A percentile compares a stretch with the other conserved stretches of the same genome.
Evolutionary conservation across 2,329 filamentous ascomycete species (phyloP).

Genomic region (Moelleriella libera): DNA sequence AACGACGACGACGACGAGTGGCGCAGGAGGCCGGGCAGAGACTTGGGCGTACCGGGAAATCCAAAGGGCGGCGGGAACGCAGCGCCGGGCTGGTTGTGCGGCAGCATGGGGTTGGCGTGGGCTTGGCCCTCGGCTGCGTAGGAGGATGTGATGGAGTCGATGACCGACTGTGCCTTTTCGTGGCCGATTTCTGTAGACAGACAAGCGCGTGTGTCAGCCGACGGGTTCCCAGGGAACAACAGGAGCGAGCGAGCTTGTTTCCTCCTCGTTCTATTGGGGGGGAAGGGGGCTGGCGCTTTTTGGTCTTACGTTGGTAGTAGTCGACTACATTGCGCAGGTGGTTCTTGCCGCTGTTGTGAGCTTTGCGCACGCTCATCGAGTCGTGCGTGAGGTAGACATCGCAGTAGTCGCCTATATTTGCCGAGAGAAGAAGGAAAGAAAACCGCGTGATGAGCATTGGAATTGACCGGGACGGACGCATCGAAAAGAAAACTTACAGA

Average conservation of each 20-base stretch:
- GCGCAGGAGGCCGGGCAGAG: no score
- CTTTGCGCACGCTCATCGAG: slow-evolving; percentile 98
- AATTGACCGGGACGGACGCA: no score
- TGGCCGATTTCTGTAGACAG: slow-evolving; percentile 75
- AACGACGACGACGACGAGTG: no score
- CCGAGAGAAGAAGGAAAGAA: no score
- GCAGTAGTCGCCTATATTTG: slow-evolving; percentile 72
- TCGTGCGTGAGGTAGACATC: slow-evolving; percentile 99
- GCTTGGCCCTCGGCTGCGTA: slow-evolving; percentile 91
- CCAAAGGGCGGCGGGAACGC: slow-evolving; percentile 40
- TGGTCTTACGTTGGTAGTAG: slow-evolving; percentile 75
- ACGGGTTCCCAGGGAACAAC: background rate
- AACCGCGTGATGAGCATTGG: no score
- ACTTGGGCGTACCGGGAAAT: slow-evolving; percentile 45
- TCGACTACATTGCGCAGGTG: slow-evolving; percentile 95
- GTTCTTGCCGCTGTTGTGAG: slow-evolving; percentile 92
- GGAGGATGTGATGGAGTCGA: slow-evolving; percentile 92
- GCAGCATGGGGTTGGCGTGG: slow-evolving; percentile 71
- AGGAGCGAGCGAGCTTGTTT: no score
- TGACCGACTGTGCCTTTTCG: slow-evolving; percentile 96
- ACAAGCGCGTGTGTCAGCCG: background rate
- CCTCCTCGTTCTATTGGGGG: no score
- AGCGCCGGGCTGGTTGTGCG: slow-evolving; percentile 48
- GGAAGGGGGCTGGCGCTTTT: background rate
- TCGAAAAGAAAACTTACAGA: slow-evolving; percentile 11